Evolutionary conservation across 1,139 yeast species (phyloP), one percentile per base, ranked within the genome.

Genomic region (Saccharomycopsis phalli): DNA sequence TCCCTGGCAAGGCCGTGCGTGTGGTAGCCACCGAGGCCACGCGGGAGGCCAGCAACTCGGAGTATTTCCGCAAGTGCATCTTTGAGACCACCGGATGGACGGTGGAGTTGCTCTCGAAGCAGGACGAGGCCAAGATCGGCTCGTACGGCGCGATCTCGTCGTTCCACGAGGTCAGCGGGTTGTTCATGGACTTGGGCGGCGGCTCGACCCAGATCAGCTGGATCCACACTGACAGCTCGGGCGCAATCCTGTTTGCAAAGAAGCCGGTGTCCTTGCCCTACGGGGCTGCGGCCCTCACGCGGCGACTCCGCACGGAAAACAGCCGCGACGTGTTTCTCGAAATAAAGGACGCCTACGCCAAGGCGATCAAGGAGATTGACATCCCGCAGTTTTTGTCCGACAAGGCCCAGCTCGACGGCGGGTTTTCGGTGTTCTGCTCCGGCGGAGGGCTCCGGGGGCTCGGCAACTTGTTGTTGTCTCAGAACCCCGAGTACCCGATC

Each of bases 21-120:
- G 76, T 78, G 2, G 75, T 77, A 19, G 83, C 82, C 8, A 75
- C 83, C 0, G 83, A 76, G 50, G 81, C 81, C 0, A 74, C 77
- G 2, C 65, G 79, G 51, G 76, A 73, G 48, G 82, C 83, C 2
- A 61, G 75, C 4, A 78, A 78, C 50, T 68, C 77, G 0, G 64
- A 63, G 36, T 74, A 71, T 42, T 71, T 78, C 47, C 63, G 74
- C 30, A 63, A 65, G 19, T 69, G 74, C 3, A 68, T 78, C 22
- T 63, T 57, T 38, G 61, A 65, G 16, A 69, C 74, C 2, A 71
- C 81, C 0, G 77, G 76, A 3, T 77, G 83, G 82, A 65, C 65
- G 31, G 81, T 77, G 2, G 68, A 68, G 38, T 51, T 77, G 19
- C 55, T 79, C 38, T 64, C 71, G 41, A 72, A 72, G 50, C 71